Base-by-base conservation (phyloP, 1,284 basidiomycete species). In the Fomitiporia mediterranea region DNA sequence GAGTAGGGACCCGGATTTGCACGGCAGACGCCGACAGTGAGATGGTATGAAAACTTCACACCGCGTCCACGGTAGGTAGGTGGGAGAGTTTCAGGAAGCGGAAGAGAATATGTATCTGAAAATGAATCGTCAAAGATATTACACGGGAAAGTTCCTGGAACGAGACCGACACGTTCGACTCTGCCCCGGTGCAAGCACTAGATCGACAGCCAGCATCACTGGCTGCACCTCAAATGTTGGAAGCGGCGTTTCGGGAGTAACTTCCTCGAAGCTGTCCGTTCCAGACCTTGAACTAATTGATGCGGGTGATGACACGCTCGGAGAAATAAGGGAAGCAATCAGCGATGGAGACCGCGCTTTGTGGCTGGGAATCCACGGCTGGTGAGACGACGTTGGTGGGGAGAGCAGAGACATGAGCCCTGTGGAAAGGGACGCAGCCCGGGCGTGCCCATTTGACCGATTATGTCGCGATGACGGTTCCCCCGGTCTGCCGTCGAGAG, bases 61-160 rank as follows among this genome's bases (percentile, higher is more conserved):
- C 86, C 78, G 51, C 87, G 85, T 1, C 96, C 96, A 39, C 82
- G 80, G 73, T 91, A 97, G 0, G 94, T 92, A 0, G 96, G 96
- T 0, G 96, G 96, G 0, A 98, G 75, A 56, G 83, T 83, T 4
- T 82, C 74, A 0, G 96, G 94, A 0, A 98, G 72, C 2, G 74
- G 70, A 2, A 94, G 70, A 0, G 81, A 81, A 68, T 95, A 96
- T 1, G 83, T 84, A 69, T 90, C 93, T 95, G 63, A 50, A 48
- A 23, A 25, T 40, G 17, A 9, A 21, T 42, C 13, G 49, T 35
- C 11, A 55, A 53, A n/a, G 32, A 38, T 48, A 23, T 8, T 61
- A 38, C 11, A 40, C 53, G 32, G 39, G 55, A 15, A 50, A 43
- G 32, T 55, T 35, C 1, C 25, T 27, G 42, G 13, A 44, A 46